A percentile compares a stretch with the other conserved stretches of the same genome.
These are phyloP conservation scores for Lipomyces sp. DNA, from an alignment of 805 yeast genomes.

Conservation along the genomic window DNA sequence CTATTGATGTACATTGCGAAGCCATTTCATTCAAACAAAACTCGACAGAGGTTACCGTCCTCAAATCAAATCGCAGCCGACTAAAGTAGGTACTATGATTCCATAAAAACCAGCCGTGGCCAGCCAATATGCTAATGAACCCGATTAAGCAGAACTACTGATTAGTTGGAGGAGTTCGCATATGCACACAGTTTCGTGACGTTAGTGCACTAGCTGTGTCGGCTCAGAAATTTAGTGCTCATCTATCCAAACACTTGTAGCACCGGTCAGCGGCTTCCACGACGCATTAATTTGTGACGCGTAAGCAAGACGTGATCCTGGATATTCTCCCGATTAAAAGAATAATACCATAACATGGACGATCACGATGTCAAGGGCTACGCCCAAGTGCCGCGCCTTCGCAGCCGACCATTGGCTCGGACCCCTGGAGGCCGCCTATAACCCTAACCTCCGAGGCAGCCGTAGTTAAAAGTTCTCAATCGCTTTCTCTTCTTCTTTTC, in stretches of 20 bases:
- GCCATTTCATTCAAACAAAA: neutral
- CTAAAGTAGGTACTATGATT: neutral
- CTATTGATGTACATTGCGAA: constrained; percentile 46
- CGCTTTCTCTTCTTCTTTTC: no score
- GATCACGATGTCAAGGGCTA: neutral
- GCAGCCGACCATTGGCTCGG: no score
- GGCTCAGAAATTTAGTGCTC: neutral
- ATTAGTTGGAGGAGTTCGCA: no score
- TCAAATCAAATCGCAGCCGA: neutral
- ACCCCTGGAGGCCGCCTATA: no score
- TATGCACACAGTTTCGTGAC: constrained; percentile 2
- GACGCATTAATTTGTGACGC: neutral
- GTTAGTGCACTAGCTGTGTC: neutral
- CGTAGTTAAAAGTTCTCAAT: no score
- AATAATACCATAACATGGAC: neutral
- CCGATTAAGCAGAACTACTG: neutral
- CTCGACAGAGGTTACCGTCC: neutral
- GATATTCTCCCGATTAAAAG: neutral
- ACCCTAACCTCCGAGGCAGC: no score
- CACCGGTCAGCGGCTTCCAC: neutral
- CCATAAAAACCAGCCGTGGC: neutral
- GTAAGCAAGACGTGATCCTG: neutral
- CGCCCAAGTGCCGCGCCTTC: no score
- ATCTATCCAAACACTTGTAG: neutral
- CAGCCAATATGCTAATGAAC: neutral